phyloP scores from a whole-genome alignment of 2,329 filamentous ascomycete genomes.

The Mollisia scopiformis region DNA sequence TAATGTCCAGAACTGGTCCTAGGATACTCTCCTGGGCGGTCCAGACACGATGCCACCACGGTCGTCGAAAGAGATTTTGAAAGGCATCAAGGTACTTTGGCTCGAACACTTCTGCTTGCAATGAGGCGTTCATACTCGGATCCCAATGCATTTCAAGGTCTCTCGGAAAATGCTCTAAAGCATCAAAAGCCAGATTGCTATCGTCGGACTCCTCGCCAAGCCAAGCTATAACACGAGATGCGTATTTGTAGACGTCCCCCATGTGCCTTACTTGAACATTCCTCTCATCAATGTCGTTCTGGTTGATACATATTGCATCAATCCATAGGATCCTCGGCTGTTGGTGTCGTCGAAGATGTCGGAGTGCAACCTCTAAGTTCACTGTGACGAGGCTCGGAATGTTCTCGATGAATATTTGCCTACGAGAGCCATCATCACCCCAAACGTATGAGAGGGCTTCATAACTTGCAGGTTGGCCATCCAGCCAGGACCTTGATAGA shows the following conservation, averaged over 20 bases:
- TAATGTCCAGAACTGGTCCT: not conserved
- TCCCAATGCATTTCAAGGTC: no score
- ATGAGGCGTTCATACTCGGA: no score
- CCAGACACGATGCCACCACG: constrained; percentile 3
- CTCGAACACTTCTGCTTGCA: no score
- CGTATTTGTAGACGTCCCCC: not conserved
- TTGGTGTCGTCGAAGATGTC: not conserved
- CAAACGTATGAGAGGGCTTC: not conserved
- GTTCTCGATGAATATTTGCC: not conserved
- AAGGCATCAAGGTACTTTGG: not conserved
- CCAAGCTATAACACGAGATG: not conserved
- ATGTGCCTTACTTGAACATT: not conserved
- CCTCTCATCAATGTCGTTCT: not conserved
- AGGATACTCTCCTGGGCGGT: not conserved
- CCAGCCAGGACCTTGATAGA: not conserved
- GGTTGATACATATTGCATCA: no score
- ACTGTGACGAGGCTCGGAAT: not conserved
- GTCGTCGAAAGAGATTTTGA: not conserved
- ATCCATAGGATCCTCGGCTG: not conserved
- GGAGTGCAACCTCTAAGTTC: not conserved
- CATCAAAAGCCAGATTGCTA: not conserved
- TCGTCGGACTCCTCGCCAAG: not conserved
- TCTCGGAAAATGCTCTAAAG: no score
- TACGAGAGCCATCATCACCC: not conserved
- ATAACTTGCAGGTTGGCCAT: not conserved